Conservation (phyloP, 2,329 filamentous ascomycete species). For the Colletotrichum gloeosporioides region DNA sequence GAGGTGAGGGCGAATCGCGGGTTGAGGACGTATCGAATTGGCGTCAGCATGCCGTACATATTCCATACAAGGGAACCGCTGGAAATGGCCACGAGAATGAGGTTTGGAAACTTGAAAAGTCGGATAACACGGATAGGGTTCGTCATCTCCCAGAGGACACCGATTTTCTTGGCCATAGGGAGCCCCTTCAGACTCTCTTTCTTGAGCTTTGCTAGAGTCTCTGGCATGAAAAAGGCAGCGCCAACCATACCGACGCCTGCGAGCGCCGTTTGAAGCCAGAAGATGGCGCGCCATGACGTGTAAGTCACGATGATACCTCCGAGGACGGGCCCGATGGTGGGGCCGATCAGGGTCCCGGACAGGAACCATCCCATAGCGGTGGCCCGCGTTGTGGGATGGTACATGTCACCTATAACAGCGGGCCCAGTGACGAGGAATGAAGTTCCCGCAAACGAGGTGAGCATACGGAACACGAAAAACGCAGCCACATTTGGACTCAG, state of each 20-base stretch:
- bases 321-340: constrained; percentile 68
- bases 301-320: constrained; percentile 75
- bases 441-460: constrained; percentile 75
- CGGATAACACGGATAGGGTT: constrained; percentile 70
- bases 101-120: constrained; percentile 70
- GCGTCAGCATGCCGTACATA: constrained; percentile 72
- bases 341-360: constrained; percentile 69
- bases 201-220: constrained; percentile 70
- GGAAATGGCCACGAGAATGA: constrained; percentile 62
- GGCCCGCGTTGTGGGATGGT: constrained; percentile 65
- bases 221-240: constrained; percentile 67
- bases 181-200: constrained; percentile 65
- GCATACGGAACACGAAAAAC: constrained; percentile 72
- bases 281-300: constrained; percentile 70
- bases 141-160: constrained; percentile 48
- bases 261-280: constrained; percentile 72
- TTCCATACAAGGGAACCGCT: constrained; percentile 72
- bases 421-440: constrained; percentile 71
- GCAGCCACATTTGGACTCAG: constrained; percentile 68
- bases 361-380: constrained; percentile 73
- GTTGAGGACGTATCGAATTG: constrained; percentile 74
- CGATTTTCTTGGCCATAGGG: constrained; percentile 47
- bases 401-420: constrained; percentile 63
- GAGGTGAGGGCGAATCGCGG: constrained; percentile 69
- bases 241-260: constrained; percentile 59